Conservation (phyloP, 306 rosid species). For the Sicyos baderoa region DNA sequence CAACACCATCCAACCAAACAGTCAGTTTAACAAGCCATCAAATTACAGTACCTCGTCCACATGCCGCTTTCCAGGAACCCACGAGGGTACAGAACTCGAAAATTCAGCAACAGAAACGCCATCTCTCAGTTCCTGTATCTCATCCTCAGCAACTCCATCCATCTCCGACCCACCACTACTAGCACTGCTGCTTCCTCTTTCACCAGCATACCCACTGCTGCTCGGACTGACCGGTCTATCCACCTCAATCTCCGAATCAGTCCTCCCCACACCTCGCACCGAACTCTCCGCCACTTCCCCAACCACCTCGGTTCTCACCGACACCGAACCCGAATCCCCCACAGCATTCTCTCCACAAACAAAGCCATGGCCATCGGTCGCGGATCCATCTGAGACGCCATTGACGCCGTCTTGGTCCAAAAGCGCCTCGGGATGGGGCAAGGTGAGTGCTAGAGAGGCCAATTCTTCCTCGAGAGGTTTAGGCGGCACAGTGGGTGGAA, state of each 20-base stretch:
- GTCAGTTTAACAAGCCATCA: neutral
- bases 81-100: constrained; percentile 36
- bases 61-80: constrained; percentile 55
- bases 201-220: constrained; percentile 88
- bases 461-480: constrained; percentile 34
- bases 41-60: constrained; percentile 51
- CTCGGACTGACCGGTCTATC: constrained; percentile 61
- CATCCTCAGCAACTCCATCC: constrained; percentile 37
- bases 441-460: constrained; percentile 40
- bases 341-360: constrained; percentile 21
- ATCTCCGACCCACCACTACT: constrained; percentile 39
- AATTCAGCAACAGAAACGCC: constrained; percentile 31
- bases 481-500: constrained; percentile 12
- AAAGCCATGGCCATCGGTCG: constrained; percentile 7
- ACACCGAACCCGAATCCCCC: constrained; percentile 16
- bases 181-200: constrained; percentile 60
- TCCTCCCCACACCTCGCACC: constrained; percentile 45
- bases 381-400: constrained; percentile 38
- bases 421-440: constrained; percentile 27
- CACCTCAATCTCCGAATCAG: constrained; percentile 46
- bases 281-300: constrained; percentile 25
- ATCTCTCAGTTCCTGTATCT: constrained; percentile 41
- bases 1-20: neutral
- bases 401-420: constrained; percentile 23
- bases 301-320: constrained; percentile 8